Conservation (phyloP, 139 green algal genomes). For the Chlamydomonas sphaeroides region DNA sequence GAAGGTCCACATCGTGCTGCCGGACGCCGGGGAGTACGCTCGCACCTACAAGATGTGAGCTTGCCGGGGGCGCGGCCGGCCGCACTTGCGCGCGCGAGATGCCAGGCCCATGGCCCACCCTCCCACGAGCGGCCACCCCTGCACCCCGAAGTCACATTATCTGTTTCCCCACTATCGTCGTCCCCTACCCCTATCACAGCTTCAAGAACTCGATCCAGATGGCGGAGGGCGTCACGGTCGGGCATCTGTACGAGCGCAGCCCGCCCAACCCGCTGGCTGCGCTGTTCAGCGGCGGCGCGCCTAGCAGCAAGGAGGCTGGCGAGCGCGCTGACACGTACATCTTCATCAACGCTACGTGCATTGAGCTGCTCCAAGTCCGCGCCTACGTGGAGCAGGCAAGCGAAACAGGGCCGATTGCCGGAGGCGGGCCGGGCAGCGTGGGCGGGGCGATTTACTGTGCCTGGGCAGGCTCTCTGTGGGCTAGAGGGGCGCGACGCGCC, state of each 20-base stretch:
- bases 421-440: too few relatives aligned
- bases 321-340: constrained; percentile 86
- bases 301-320: constrained; percentile 44
- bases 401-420: too few relatives aligned
- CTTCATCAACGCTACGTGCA: constrained; percentile 84
- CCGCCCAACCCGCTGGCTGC: constrained; percentile 25
- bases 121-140: too few relatives aligned
- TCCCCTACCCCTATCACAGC: constrained; percentile 35
- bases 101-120: too few relatives aligned
- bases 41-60: constrained; percentile 79
- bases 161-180: neutral
- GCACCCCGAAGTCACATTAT: too few relatives aligned
- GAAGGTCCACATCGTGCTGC: constrained; percentile 83
- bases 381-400: constrained; percentile 57
- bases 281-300: constrained; percentile 52
- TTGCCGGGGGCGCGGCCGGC: too few relatives aligned
- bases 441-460: too few relatives aligned
- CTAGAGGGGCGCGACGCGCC: too few relatives aligned
- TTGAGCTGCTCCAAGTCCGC: constrained; percentile 82
- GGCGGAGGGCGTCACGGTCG: constrained; percentile 70
- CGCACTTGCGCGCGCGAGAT: too few relatives aligned
- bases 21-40: constrained; percentile 82
- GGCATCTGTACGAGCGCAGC: constrained; percentile 75
- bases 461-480: too few relatives aligned
- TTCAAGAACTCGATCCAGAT: constrained; percentile 75